Evolutionary conservation across 805 yeast species (phyloP), one percentile per base, ranked within the genome.

Genomic region (Yamadazyma olivae): DNA sequence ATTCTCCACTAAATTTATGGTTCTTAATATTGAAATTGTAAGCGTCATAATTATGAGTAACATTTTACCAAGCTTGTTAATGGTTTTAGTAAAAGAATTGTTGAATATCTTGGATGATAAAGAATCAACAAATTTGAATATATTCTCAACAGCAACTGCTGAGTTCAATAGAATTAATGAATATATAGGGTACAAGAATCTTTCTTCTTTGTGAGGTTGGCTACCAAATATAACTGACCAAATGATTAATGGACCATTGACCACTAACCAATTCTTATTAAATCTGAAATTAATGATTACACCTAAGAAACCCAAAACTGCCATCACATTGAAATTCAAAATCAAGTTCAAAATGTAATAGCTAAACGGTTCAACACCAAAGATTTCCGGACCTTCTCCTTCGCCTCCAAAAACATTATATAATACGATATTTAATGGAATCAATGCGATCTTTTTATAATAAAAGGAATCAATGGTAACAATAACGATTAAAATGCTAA

Each of bases 161-260:
- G 87, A 89, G 30, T 78, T 69, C 15, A 85, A 46, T 3, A 77
- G 60, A 16, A 91, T 67, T 34, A 83, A 65, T 9, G 89, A 83
- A 54, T 90, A 91, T 0, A 86, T 70, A 12, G 95, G 95, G 50
- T 88, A 91, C 45, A 91, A 56, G 54, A 91, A 91, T 42, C 97
- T 70, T 57, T 91, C 98, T 54, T 90, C 97, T 56, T 90, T 90
- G 56, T 90, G 97, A 3, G 96, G 93, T 51, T 89, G 96, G 4
- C 63, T 41, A 41, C 70, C 67, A 53, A 91, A 87, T 3, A 88
- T 71, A 0, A 56, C 60, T 12, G 71, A 51, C 97, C 97, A 91
- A 0, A 84, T 25, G 2, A 72, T 33, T 17, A 84, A 48, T 1
- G 93, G 90, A 0, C 64, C 38, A 19, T 52, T 48, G n/a, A 52